These are phyloP conservation scores for Neopestalotiopsis sp. DNA, from an alignment of 2,329 filamentous ascomycete genomes.

Conservation along the genomic window DNA sequence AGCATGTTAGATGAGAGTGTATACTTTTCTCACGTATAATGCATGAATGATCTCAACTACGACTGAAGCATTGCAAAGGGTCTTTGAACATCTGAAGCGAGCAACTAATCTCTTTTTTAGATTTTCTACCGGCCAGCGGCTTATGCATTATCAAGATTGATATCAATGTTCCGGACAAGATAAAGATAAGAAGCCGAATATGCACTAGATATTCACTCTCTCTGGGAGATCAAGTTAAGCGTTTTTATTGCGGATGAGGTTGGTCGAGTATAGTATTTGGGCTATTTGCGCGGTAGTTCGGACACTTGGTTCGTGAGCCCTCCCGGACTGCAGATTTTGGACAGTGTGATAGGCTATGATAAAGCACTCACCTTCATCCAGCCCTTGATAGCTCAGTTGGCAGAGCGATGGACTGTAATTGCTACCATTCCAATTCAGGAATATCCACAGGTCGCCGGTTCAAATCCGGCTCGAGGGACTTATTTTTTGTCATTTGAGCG, in stretches of 20 bases:
- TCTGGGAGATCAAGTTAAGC: no score
- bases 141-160: no score
- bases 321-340: no score
- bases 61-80: not conserved
- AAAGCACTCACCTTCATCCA: not conserved
- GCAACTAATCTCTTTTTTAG: not conserved
- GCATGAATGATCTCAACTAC: not conserved
- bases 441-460: constrained; percentile 3
- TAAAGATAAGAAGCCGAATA: no score
- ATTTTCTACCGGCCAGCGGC: no score
- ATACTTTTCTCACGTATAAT: not conserved
- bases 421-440: not conserved
- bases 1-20: not conserved
- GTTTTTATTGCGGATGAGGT: no score
- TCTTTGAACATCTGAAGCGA: not conserved
- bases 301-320: no score
- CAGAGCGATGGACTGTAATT: constrained; percentile 4
- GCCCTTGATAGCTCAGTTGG: constrained; percentile 1
- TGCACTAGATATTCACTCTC: no score
- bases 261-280: no score
- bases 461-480: constrained; percentile 3
- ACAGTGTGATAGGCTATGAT: no score
- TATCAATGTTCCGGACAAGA: no score
- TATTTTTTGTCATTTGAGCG: not conserved
- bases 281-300: no score